phyloP scores from a whole-genome alignment of 495 filamentous ascomycete species.

The Platismatia glauca region DNA sequence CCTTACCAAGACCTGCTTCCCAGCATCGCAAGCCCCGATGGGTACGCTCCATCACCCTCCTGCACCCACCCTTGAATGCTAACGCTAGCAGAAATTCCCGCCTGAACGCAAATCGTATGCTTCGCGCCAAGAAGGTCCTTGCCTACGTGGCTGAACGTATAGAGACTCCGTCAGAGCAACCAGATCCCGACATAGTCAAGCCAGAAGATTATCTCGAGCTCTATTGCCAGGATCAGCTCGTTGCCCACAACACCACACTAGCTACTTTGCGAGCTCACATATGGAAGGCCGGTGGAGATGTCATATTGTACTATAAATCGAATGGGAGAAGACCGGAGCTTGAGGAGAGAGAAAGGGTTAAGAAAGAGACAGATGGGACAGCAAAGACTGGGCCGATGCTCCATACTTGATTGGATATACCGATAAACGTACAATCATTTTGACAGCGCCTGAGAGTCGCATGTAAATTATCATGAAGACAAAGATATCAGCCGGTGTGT shows the following conservation, averaged over 20 bases:
- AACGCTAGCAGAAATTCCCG: slow-evolving; percentile 56
- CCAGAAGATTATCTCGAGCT: slow-evolving; percentile 91
- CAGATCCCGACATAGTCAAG: slow-evolving; percentile 52
- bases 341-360: slow-evolving; percentile 20
- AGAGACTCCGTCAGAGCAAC: slow-evolving; percentile 47
- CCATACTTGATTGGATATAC: slow-evolving; percentile 4
- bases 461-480: slow-evolving; percentile 4
- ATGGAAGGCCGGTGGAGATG: slow-evolving; percentile 87
- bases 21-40: slow-evolving; percentile 54
- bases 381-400: slow-evolving; percentile 20
- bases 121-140: slow-evolving; percentile 89
- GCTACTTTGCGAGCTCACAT: slow-evolving; percentile 82
- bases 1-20: slow-evolving; percentile 74
- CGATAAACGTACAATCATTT: not conserved
- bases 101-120: slow-evolving; percentile 93
- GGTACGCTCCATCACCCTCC: slow-evolving; percentile 26
- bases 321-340: slow-evolving; percentile 60
- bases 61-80: not conserved
- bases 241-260: slow-evolving; percentile 72
- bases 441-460: not conserved
- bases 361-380: slow-evolving; percentile 9
- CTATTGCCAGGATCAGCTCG: slow-evolving; percentile 77
- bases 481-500: not conserved
- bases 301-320: slow-evolving; percentile 80
- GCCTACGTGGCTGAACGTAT: slow-evolving; percentile 88